Percentiles rank a stretch among this genome's conserved stretches.
Evolutionary conservation across 345 rosid species (phyloP).

Genomic region (Ailanthus altissimus): DNA sequence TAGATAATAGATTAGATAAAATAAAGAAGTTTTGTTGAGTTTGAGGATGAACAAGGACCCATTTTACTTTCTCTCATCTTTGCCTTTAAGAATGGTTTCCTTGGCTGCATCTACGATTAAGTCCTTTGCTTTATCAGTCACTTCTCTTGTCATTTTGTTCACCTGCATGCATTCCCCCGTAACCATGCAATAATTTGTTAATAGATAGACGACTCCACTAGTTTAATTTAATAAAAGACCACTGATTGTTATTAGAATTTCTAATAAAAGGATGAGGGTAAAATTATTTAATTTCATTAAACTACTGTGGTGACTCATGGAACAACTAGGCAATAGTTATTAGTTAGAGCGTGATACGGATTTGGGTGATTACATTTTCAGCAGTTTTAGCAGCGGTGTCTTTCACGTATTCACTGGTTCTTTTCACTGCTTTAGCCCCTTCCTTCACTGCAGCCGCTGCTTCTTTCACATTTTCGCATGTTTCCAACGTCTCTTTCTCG

Average conservation of each 20-base stretch:
- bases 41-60: neutral
- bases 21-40: too few species aligned
- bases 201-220: neutral
- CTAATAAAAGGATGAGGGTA: too few species aligned
- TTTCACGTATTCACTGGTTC: conserved; percentile 45
- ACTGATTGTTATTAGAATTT: too few species aligned
- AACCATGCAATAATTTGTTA: neutral
- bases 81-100: conserved; percentile 33
- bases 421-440: conserved; percentile 51
- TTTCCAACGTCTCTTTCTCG: conserved; percentile 47
- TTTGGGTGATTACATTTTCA: conserved; percentile 36
- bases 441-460: conserved; percentile 69
- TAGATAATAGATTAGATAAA: too few species aligned
- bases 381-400: conserved; percentile 36
- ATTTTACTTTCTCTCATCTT: conserved; percentile 17
- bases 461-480: conserved; percentile 53
- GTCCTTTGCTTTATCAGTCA: conserved; percentile 28
- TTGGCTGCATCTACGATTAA: conserved; percentile 24
- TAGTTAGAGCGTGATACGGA: too few species aligned
- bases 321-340: too few species aligned
- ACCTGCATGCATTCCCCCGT: too few species aligned
- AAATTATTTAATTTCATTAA: too few species aligned
- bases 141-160: conserved; percentile 28
- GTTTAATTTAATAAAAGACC: too few species aligned
- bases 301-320: too few species aligned